Evolutionary conservation across 768 basidiomycete genomes (phyloP).

Genomic region (Coprinellus aureogranulatus): DNA sequence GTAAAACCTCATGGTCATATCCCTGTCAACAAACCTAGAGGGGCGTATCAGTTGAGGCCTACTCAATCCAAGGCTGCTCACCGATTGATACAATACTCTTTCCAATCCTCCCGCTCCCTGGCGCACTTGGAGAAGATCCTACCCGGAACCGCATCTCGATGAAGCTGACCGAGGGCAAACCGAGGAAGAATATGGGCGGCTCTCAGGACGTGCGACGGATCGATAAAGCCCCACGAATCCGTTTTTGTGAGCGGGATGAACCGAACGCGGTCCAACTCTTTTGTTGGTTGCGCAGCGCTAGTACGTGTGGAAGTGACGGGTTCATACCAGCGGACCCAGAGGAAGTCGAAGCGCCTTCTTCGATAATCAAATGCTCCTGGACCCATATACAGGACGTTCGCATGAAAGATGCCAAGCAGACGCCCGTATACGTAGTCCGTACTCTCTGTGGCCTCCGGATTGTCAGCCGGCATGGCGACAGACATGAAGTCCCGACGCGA

Average conservation of each 20-base stretch:
- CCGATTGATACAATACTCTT: neutral
- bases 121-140: neutral
- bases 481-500: conserved; percentile 1
- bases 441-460: neutral
- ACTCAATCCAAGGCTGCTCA: neutral
- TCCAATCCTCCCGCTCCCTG: neutral
- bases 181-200: neutral
- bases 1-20: neutral
- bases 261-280: no score
- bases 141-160: neutral
- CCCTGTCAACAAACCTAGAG: neutral
- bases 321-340: neutral
- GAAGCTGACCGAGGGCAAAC: neutral
- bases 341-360: neutral
- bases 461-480: neutral
- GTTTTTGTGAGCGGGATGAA: neutral
- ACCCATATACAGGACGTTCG: neutral
- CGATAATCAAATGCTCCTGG: neutral
- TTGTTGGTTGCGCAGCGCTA: neutral
- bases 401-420: neutral
- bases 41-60: neutral
- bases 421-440: neutral
- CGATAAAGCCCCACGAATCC: neutral
- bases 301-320: neutral
- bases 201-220: neutral